Conservation (phyloP, 805 yeast genomes). For the Ogataea trehaloabstinens region DNA sequence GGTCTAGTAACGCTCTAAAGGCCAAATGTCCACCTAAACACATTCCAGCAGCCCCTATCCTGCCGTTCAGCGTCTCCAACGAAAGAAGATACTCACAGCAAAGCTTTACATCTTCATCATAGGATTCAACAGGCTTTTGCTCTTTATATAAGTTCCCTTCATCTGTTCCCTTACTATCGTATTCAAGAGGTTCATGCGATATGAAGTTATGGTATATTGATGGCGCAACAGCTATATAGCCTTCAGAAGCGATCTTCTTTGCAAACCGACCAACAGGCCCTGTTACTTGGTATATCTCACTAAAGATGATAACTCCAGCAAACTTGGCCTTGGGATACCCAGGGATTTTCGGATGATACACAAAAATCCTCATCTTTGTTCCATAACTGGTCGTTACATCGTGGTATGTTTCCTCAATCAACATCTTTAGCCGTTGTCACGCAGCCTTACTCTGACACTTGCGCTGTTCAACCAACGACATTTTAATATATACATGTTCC, state of each 20-base stretch:
- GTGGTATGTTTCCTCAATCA: conserved; percentile 60
- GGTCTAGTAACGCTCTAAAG: conserved; percentile 63
- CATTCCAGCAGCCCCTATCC: conserved; percentile 82
- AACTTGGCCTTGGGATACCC: conserved; percentile 77
- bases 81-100: conserved; percentile 59
- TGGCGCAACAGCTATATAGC: conserved; percentile 77
- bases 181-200: conserved; percentile 58
- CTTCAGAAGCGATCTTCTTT: conserved; percentile 74
- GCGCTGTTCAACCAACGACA: too few species aligned
- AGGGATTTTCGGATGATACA: conserved; percentile 65
- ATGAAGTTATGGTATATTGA: conserved; percentile 75
- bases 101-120: conserved; percentile 70
- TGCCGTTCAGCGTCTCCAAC: conserved; percentile 65
- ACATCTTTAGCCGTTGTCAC: conserved; percentile 43
- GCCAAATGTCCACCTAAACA: conserved; percentile 85
- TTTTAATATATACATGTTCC: too few species aligned
- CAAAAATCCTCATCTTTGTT: conserved; percentile 63
- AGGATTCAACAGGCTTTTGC: conserved; percentile 64
- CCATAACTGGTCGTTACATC: conserved; percentile 67
- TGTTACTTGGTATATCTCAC: conserved; percentile 79
- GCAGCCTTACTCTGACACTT: too few species aligned
- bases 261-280: conserved; percentile 83
- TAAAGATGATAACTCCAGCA: conserved; percentile 77
- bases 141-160: conserved; percentile 66
- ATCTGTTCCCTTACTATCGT: conserved; percentile 74